Evolutionary conservation across 495 filamentous ascomycete genomes (phyloP).

Genomic region (Xylaria venustula): DNA sequence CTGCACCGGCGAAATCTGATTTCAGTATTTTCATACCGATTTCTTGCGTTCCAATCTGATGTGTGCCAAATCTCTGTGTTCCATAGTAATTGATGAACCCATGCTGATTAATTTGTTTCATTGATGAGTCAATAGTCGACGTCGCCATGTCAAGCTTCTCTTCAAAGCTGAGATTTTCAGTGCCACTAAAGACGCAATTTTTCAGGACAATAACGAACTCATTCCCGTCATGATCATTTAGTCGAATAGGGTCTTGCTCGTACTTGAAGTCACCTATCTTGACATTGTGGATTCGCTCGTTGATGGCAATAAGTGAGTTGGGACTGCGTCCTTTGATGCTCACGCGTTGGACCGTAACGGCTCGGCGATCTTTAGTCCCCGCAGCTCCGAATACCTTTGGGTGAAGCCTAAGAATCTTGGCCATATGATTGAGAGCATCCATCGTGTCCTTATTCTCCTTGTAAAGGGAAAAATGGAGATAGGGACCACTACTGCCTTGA

Average conservation of each 20-base stretch:
- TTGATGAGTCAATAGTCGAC: constrained; percentile 35
- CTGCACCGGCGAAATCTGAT: constrained; percentile 73
- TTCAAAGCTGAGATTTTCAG: constrained; percentile 34
- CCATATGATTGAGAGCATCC: constrained; percentile 77
- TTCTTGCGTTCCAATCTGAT: constrained; percentile 73
- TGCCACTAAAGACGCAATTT: constrained; percentile 63
- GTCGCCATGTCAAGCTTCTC: constrained; percentile 37
- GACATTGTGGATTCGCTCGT: constrained; percentile 58
- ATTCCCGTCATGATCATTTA: constrained; percentile 84
- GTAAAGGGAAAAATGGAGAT: constrained; percentile 90
- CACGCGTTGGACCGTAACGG: constrained; percentile 81
- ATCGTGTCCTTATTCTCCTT: constrained; percentile 99
- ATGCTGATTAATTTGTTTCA: constrained; percentile 56
- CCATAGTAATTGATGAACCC: constrained; percentile 98
- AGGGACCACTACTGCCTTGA: constrained; percentile 58
- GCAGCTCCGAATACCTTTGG: constrained; percentile 76
- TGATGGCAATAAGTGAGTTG: constrained; percentile 61
- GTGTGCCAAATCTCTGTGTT: constrained; percentile 89
- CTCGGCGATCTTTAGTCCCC: constrained; percentile 91
- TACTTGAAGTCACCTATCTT: constrained; percentile 78
- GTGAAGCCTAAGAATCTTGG: constrained; percentile 64
- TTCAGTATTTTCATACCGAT: constrained; percentile 81
- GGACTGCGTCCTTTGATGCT: constrained; percentile 66
- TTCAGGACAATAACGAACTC: constrained; percentile 89
- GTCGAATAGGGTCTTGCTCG: constrained; percentile 62